These are phyloP conservation scores for Nothophytophthora sp. DNA, from an alignment of 352 stramenopile species.

Conservation along the genomic window DNA sequence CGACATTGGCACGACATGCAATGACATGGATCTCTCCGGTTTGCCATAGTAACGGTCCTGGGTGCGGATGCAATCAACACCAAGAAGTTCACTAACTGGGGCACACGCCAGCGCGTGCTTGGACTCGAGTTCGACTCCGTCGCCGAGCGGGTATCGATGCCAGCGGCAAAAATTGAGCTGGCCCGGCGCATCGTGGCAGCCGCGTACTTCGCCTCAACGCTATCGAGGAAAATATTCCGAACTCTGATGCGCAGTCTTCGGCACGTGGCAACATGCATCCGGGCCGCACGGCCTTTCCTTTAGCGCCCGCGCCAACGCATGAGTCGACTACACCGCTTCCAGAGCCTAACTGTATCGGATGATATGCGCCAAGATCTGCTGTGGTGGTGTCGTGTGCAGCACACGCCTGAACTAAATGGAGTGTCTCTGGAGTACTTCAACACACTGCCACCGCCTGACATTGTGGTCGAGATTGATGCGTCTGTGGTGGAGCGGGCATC, in stretches of 20 bases:
- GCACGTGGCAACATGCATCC: conserved; percentile 14
- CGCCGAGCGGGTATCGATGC: neutral
- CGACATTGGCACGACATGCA: neutral
- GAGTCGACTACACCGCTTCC: neutral
- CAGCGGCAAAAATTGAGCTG: conserved; percentile 7
- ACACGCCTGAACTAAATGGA: too few relatives aligned
- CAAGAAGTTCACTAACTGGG: conserved; percentile 18
- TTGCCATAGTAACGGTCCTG: conserved; percentile 16
- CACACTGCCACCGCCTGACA: too few relatives aligned
- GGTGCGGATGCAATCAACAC: conserved; percentile 13
- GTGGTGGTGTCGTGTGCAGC: too few relatives aligned
- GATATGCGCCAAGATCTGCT: too few relatives aligned
- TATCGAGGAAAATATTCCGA: conserved; percentile 4
- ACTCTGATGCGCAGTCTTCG: conserved; percentile 17
- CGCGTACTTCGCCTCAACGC: neutral
- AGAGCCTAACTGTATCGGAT: too few relatives aligned
- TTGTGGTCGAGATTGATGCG: too few relatives aligned
- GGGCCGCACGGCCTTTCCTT: conserved; percentile 4
- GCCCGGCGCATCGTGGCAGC: conserved; percentile 1
- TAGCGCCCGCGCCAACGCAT: neutral
- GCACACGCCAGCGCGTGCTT: conserved; percentile 3
- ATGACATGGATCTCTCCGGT: conserved; percentile 12
- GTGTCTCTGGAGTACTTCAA: too few relatives aligned
- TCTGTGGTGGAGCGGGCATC: too few relatives aligned
- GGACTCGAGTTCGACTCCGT: conserved; percentile 10